phyloP scores from a whole-genome alignment of 805 yeast species.

The Yamadazyma tumulicola region DNA sequence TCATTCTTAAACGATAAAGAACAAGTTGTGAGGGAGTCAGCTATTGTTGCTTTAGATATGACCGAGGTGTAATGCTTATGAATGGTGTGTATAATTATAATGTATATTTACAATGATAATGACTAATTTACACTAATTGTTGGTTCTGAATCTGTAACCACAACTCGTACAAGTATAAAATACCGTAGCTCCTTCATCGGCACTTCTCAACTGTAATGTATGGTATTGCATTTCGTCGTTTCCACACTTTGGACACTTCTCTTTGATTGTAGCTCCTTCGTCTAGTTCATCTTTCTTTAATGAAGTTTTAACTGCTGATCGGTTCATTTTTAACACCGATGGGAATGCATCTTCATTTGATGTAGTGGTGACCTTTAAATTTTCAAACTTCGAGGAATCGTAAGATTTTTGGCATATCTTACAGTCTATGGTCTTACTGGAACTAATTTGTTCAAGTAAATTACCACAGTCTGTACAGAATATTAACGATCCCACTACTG shows the following conservation, averaged over 20 bases:
- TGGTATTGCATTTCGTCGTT: slow-evolving; percentile 98
- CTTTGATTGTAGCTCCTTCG: slow-evolving; percentile 96
- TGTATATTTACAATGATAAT: neutral
- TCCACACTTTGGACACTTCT: slow-evolving; percentile 98
- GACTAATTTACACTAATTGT: slow-evolving; percentile 71
- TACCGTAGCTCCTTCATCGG: slow-evolving; percentile 99
- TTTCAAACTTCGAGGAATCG: slow-evolving; percentile 54
- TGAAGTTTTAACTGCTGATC: slow-evolving; percentile 86
- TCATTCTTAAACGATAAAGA: slow-evolving; percentile 77
- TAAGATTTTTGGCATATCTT: slow-evolving; percentile 44
- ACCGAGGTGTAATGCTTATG: slow-evolving; percentile 82
- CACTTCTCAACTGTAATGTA: slow-evolving; percentile 92
- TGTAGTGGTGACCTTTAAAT: slow-evolving; percentile 80
- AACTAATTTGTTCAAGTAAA: slow-evolving; percentile 63
- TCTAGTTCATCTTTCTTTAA: slow-evolving; percentile 74
- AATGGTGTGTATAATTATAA: neutral
- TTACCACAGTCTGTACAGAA: slow-evolving; percentile 94
- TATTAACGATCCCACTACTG: slow-evolving; percentile 91
- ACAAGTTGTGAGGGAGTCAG: slow-evolving; percentile 92
- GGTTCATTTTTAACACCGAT: slow-evolving; percentile 71
- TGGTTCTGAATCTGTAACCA: slow-evolving; percentile 91
- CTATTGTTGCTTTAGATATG: slow-evolving; percentile 97
- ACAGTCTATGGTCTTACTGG: slow-evolving; percentile 54
- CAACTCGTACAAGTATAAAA: slow-evolving; percentile 94
- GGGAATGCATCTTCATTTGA: slow-evolving; percentile 95